Conservation (phyloP, 306 rosid genomes). For the Dalbergia cochinchinensis region DNA sequence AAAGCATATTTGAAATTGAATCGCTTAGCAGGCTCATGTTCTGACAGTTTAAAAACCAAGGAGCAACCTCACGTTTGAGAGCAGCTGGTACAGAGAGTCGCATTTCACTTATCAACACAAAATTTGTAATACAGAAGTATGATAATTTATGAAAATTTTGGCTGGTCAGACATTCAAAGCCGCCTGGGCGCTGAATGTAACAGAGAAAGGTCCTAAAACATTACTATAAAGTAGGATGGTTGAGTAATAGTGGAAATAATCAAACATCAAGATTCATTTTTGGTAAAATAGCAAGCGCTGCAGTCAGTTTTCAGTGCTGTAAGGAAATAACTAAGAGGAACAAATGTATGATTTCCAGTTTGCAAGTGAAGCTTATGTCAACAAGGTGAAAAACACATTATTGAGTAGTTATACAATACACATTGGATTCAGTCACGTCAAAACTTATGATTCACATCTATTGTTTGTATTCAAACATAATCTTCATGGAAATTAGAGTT, state of each 20-base stretch:
- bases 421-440: slow-evolving; percentile 21
- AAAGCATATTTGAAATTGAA: no score
- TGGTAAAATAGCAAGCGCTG: slow-evolving; percentile 11
- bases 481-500: slow-evolving; percentile 26
- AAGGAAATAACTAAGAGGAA: slow-evolving; percentile 24
- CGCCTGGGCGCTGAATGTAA: not conserved
- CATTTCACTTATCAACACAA: no score
- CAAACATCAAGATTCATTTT: not conserved
- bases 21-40: no score
- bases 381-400: slow-evolving; percentile 23
- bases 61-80: no score
- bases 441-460: slow-evolving; percentile 24
- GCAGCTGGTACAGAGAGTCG: no score
- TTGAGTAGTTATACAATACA: not conserved
- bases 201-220: slow-evolving; percentile 32
- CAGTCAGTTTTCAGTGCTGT: slow-evolving; percentile 13
- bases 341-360: not conserved
- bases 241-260: slow-evolving; percentile 19
- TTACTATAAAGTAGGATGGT: not conserved
- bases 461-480: slow-evolving; percentile 10
- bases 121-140: no score
- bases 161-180: not conserved
- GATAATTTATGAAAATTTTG: no score
- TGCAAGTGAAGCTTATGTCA: slow-evolving; percentile 5
- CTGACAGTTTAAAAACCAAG: no score